Percentiles rank a stretch among this genome's conserved stretches.
Conservation (phyloP, 805 yeast genomes). For the Candida pini region DNA sequence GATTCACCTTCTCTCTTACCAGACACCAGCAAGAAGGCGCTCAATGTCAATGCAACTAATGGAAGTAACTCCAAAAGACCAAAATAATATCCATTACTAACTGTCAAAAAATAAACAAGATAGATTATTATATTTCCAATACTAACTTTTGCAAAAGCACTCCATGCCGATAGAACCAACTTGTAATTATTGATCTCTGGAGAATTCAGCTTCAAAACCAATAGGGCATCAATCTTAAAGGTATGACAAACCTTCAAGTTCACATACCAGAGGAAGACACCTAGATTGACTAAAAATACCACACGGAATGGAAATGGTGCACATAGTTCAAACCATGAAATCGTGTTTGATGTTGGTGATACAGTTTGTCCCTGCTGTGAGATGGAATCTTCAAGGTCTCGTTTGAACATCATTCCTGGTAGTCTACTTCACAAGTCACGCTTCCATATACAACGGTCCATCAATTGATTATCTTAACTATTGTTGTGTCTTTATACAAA, state of each 20-base stretch:
- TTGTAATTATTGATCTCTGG: constrained; percentile 15
- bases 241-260: constrained; percentile 35
- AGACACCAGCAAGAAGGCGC: constrained; percentile 31
- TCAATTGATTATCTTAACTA: too few species aligned
- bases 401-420: too few species aligned
- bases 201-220: constrained; percentile 31
- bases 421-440: too few species aligned
- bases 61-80: constrained; percentile 32
- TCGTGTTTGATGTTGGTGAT: not conserved
- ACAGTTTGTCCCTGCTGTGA: too few species aligned
- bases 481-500: too few species aligned
- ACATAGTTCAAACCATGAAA: constrained; percentile 23
- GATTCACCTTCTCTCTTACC: constrained; percentile 13
- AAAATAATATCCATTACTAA: constrained; percentile 19
- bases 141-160: constrained; percentile 16
- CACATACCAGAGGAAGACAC: constrained; percentile 49
- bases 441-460: too few species aligned
- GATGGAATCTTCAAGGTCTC: too few species aligned
- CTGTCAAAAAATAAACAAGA: constrained; percentile 23
- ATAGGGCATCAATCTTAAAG: constrained; percentile 39
- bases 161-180: constrained; percentile 12
- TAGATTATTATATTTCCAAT: constrained; percentile 24
- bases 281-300: constrained; percentile 42
- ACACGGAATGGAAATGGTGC: constrained; percentile 50
- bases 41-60: constrained; percentile 30